Evolutionary conservation across 2,329 filamentous ascomycete genomes (phyloP), one percentile per base, ranked within the genome.

Genomic region (Colletotrichum camelliae): DNA sequence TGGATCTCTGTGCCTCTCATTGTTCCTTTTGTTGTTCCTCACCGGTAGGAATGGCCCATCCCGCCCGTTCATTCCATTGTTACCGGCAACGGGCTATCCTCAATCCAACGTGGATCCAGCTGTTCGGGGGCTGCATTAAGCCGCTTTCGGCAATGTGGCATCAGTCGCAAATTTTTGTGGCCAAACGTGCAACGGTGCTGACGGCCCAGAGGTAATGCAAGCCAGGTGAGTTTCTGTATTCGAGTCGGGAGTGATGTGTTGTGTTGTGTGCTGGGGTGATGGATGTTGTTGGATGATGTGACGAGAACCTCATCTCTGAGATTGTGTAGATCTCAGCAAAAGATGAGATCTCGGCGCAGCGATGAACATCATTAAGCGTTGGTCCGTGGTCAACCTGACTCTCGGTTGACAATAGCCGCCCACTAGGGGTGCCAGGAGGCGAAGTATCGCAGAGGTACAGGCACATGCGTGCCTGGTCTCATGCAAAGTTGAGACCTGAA

Each of bases 351-450:
- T 67, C 39, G 7, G 57, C 15, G 64, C 15, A 57, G 35, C 24
- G 43, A 68, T 66, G 48, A 18, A 60, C 9, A 39, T n/a, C 8
- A 48, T 48, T 37, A 61, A 73, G 43, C 21, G 73, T 60, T 69
- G 73, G 70, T 65, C 73, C 58, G 70, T 69, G 73, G 33, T 52
- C 29, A 4, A 58, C 33, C 9, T 29, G 67, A 66, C 60, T 71
- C 68, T 48, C 24, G 16, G 60, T 12, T 39, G 67, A 39, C 37
- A 18, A 48, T 29, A 33, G 33, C n/a, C 58, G 18, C 31, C 43
- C 33, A 58, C 6, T 43, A 29, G 13, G 52, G 31, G 39, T 6
- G 24, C 7, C 29, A 15, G 10, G 48, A 48, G 39, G 52, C n/a
- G 31, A 35, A 29, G 18, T 24, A 62, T 52, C 18, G 21, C 18